Evolutionary conservation across 164 flowering plant genomes (phyloP), one percentile per base, ranked within the genome.

Genomic region (Vitis vinifera): DNA sequence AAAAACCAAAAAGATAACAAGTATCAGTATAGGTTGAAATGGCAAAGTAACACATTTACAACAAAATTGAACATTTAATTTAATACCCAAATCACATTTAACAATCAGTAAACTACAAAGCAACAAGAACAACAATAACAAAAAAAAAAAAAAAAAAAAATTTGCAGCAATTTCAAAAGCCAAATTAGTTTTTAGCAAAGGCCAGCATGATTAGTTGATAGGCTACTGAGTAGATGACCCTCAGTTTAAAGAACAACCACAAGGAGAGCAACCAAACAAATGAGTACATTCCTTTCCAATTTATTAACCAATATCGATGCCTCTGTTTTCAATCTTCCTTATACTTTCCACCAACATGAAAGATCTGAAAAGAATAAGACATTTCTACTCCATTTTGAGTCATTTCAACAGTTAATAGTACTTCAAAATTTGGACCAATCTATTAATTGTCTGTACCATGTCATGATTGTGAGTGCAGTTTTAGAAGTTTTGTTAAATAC

Each of bases 1-100:
- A 76, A 51, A 73, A 66, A 62, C 4, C 50, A 50, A 68, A 71
- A 68, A 57, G 10, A 56, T 11, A 17, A 73, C 11, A 73, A 57
- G 17, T 8, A 56, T 69, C 49, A 71, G 72, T 49, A 47, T 56
- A 23, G 37, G 48, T 23, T 52, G 17, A 47, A 48, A 68, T 57
- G 50, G 19, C 10, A 50, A 47, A 16, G 49, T 55, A 66, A 31
- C 29, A 56, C 17, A 1, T 72, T 13, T 30, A 47, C 15, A 29
- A 23, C 19, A 31, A 56, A 59, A 58, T 56, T 66, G 59, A 55
- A 53, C 7, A 13, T 13, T 53, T 4, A 53, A 4, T 13, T 11
- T 53, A 53, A 53, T 13, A 1, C n/a, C 5, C 56, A 53, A 13
- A 15, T 1, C 15, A 10, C 5, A 13, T 6, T 53, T 53, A 53